Evolutionary conservation across 2,329 filamentous ascomycete species (phyloP).

Genomic region (Fusarium chaquense): DNA sequence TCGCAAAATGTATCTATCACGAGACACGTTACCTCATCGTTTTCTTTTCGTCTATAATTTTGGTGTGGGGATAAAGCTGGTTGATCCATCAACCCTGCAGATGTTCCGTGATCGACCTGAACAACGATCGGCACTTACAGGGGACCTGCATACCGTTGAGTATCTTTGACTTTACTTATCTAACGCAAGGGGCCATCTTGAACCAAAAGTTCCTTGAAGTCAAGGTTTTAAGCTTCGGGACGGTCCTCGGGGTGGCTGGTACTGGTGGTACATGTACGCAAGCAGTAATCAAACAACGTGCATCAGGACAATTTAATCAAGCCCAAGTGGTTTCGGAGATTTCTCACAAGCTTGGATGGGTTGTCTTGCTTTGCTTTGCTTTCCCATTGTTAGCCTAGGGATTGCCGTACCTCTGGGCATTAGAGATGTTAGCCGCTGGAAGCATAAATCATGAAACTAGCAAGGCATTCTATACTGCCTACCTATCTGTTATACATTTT

Average conservation of each 20-base stretch:
- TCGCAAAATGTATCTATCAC: not conserved
- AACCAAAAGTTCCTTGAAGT: not conserved
- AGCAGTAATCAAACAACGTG: not conserved
- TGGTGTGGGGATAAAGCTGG: not conserved
- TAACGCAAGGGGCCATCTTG: not conserved
- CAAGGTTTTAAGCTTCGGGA: not conserved
- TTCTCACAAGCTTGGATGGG: not conserved
- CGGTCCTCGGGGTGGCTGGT: not conserved
- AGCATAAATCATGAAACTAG: not conserved
- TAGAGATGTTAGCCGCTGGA: not conserved
- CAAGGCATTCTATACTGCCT: not conserved
- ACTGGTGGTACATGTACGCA: not conserved
- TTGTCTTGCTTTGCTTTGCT: not conserved
- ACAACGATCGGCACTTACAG: not conserved
- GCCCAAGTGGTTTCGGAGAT: not conserved
- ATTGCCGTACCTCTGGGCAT: not conserved
- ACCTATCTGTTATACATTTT: not conserved
- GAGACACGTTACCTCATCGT: not conserved
- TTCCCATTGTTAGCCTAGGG: not conserved
- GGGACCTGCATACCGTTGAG: not conserved
- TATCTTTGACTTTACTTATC: not conserved
- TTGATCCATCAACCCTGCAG: not conserved
- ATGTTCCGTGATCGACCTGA: not conserved
- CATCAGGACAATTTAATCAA: not conserved
- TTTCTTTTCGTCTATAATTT: not conserved